Conservation (phyloP, 495 filamentous ascomycete genomes). For the Endocarpon pusillum region DNA sequence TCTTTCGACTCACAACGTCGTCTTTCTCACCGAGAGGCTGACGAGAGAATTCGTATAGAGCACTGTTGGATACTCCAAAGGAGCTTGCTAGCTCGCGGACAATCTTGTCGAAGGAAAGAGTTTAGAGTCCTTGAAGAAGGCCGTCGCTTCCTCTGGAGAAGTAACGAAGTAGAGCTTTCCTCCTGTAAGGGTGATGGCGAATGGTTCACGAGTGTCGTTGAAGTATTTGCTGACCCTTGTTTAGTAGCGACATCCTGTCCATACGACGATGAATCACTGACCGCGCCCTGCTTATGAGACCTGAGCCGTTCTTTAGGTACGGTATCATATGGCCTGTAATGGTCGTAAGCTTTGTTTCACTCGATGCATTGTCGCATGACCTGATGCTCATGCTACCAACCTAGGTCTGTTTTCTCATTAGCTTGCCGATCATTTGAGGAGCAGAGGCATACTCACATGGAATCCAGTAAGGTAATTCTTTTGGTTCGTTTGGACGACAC, state of each 20-base stretch:
- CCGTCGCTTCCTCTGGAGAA: slow-evolving; percentile 7
- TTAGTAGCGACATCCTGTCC: not conserved
- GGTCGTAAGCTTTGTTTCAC: not conserved
- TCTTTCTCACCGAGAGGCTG: too few species aligned
- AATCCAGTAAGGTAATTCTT: slow-evolving; percentile 11
- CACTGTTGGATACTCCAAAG: too few species aligned
- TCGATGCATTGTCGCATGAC: not conserved
- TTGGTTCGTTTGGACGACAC: slow-evolving; percentile 5
- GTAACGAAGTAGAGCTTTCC: slow-evolving; percentile 10
- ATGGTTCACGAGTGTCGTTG: slow-evolving; percentile 7
- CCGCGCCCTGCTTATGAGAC: not conserved
- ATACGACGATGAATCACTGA: not conserved
- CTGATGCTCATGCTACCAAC: not conserved
- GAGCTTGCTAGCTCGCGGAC: too few species aligned
- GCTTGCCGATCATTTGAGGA: not conserved
- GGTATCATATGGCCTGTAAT: too few species aligned
- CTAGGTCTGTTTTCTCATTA: not conserved
- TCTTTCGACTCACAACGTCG: too few species aligned
- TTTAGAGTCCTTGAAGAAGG: slow-evolving; percentile 10
- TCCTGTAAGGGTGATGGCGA: slow-evolving; percentile 9
- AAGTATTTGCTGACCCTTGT: not conserved
- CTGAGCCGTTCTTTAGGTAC: too few species aligned
- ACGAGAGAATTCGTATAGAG: too few species aligned
- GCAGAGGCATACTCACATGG: slow-evolving; percentile 5
- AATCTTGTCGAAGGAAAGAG: too few species aligned